These are phyloP conservation scores for Arthroderma sp. DNA, from an alignment of 2,329 filamentous ascomycete species.

Conservation along the genomic window DNA sequence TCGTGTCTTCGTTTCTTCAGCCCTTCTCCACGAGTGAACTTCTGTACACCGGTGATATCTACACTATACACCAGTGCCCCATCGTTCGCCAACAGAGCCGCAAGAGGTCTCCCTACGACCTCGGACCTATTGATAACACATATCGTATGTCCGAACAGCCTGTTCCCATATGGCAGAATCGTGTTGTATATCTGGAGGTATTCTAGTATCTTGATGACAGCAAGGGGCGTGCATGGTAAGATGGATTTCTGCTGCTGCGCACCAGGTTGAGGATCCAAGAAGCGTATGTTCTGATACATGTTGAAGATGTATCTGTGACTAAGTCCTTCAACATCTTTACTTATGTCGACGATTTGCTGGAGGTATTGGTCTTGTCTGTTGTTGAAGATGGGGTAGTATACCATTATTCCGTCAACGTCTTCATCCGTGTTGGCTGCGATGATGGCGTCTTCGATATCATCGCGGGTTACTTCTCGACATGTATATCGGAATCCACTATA, in stretches of 20 bases:
- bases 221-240: conserved; percentile 87
- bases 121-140: conserved; percentile 95
- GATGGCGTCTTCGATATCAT: conserved; percentile 80
- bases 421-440: conserved; percentile 70
- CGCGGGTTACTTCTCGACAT: conserved; percentile 70
- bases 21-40: conserved; percentile 81
- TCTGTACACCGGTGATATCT: conserved; percentile 79
- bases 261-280: conserved; percentile 59
- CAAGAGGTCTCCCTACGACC: conserved; percentile 85
- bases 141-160: conserved; percentile 84
- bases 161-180: conserved; percentile 82
- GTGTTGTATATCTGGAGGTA: conserved; percentile 94
- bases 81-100: conserved; percentile 88
- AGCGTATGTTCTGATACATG: conserved; percentile 98
- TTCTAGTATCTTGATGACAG: conserved; percentile 93
- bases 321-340: conserved; percentile 92
- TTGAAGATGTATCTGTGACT: conserved; percentile 93
- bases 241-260: conserved; percentile 74
- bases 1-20: conserved; percentile 77
- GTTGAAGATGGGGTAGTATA: conserved; percentile 98
- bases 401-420: conserved; percentile 74
- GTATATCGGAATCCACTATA: conserved; percentile 78
- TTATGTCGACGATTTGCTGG: conserved; percentile 79
- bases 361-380: conserved; percentile 85
- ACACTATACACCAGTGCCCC: conserved; percentile 92